A percentile compares a stretch with the other conserved stretches of the same genome.
Conservation (phyloP, 495 filamentous ascomycete species). For the Aspergillus funiculosus region DNA sequence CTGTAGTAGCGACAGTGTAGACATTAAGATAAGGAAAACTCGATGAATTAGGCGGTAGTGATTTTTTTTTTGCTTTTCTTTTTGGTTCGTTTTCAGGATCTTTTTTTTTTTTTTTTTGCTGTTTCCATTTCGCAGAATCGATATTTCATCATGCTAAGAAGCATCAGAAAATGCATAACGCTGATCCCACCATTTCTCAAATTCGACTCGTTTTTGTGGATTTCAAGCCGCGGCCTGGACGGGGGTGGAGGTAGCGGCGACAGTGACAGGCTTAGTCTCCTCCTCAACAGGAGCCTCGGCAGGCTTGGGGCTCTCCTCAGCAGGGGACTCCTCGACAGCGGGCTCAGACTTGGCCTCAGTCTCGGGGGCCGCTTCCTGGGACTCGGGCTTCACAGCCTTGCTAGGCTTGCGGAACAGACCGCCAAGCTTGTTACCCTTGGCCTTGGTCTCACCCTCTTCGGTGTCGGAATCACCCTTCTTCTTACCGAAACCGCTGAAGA, state of each 20-base stretch:
- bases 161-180: slow-evolving; percentile 19
- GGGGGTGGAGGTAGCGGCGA: slow-evolving; percentile 32
- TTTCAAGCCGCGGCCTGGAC: slow-evolving; percentile 49
- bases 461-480: slow-evolving; percentile 49
- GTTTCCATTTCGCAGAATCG: background rate
- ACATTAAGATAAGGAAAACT: slow-evolving; percentile 15
- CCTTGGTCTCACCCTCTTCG: slow-evolving; percentile 49
- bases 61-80: slow-evolving; percentile 12
- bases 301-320: slow-evolving; percentile 30
- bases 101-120: slow-evolving; percentile 9
- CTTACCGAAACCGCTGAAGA: slow-evolving; percentile 50
- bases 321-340: slow-evolving; percentile 27
- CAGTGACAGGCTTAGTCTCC: slow-evolving; percentile 34
- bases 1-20: slow-evolving; percentile 35
- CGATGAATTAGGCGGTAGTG: too few relatives aligned
- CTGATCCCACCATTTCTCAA: slow-evolving; percentile 43
- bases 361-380: slow-evolving; percentile 34
- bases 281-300: slow-evolving; percentile 27
- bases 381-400: slow-evolving; percentile 45
- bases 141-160: slow-evolving; percentile 13
- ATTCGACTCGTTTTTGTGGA: slow-evolving; percentile 30
- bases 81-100: slow-evolving; percentile 9
- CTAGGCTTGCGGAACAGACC: slow-evolving; percentile 53
- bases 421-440: slow-evolving; percentile 47
- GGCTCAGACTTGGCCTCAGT: slow-evolving; percentile 32